Evolutionary conservation across 495 filamentous ascomycete species (phyloP).

Genomic region (Xylaria palmicola): DNA sequence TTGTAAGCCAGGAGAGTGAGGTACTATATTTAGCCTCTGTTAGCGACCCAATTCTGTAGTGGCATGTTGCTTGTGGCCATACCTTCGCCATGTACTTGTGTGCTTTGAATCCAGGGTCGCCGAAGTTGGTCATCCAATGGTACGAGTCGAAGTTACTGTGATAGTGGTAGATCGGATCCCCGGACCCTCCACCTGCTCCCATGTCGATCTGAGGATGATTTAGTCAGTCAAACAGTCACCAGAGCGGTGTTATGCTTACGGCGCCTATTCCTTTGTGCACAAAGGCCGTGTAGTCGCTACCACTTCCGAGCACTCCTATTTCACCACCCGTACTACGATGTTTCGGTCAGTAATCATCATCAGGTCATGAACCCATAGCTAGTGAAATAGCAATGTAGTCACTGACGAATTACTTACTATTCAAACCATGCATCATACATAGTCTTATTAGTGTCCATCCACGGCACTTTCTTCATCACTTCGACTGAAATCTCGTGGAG

Average conservation of each 20-base stretch:
- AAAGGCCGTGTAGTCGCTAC: constrained; percentile 85
- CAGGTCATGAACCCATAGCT: no score
- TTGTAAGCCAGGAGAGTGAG: constrained; percentile 72
- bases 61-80: constrained; percentile 13
- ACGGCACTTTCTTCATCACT: constrained; percentile 63
- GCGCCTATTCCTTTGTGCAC: constrained; percentile 77
- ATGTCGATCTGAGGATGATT: constrained; percentile 57
- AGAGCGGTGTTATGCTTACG: constrained; percentile 45
- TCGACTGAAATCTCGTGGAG: constrained; percentile 69
- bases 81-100: constrained; percentile 65
- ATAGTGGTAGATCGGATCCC: constrained; percentile 59
- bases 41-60: neutral
- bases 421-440: constrained; percentile 66
- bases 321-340: constrained; percentile 54
- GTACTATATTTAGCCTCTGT: constrained; percentile 44
- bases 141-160: constrained; percentile 84
- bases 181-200: constrained; percentile 57
- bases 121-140: constrained; percentile 75
- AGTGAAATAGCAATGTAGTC: no score
- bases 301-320: constrained; percentile 65
- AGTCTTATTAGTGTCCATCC: constrained; percentile 68
- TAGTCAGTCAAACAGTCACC: neutral
- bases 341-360: neutral
- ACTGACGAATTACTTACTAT: constrained; percentile 12
- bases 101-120: constrained; percentile 73